Base-by-base conservation (phyloP, 352 stramenopile genomes). In the Globisporangium radiosum region DNA sequence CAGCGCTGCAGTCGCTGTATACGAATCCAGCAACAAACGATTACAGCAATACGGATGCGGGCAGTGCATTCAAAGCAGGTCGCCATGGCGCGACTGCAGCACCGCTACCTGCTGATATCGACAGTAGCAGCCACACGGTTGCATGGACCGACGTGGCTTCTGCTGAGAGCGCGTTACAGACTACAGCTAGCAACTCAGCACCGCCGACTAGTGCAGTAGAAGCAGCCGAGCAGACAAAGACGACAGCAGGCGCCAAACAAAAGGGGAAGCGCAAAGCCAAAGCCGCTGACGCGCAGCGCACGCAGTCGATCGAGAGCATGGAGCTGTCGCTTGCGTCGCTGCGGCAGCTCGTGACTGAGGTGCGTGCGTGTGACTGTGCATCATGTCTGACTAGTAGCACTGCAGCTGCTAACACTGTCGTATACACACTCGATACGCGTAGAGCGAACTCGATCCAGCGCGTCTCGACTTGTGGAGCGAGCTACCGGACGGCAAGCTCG, bases 401-500 rank as follows among this genome's bases (percentile, higher is more conserved):
- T 33, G 51, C 33, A 17, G 11, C n/a, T 33, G 47, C 17, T 56
- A 33, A 33, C 25, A 33, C 1, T 33, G 25, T 33, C 25, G 25
- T 33, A 33, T 33, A 33, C 25, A 33, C 25, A 33, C 25, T 33
- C 25, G 25, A 33, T 33, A 3, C 25, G 25, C 25, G 36, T 44
- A 86, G 60, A 60, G 66, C 39, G 71, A 62, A 4, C 52, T 90
- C 3, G 78, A 88, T 33, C 62, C 57, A 2, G 40, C 60, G 0
- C 37, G 42, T 7, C 47, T 89, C 9, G 64, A 53, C n/a, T 36
- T 59, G 2, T 88, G 81, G 78, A 63, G 70, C 42, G 54, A 71
- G 0, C 63, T 62, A 9, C 51, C 70, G 1, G 80, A 87, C 52
- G 76, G 74, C 0, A 78, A 70, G 10, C 57, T 88, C n/a, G 49